phyloP scores from a whole-genome alignment of 2,329 filamentous ascomycete genomes.

The Exophiala bonariae region DNA sequence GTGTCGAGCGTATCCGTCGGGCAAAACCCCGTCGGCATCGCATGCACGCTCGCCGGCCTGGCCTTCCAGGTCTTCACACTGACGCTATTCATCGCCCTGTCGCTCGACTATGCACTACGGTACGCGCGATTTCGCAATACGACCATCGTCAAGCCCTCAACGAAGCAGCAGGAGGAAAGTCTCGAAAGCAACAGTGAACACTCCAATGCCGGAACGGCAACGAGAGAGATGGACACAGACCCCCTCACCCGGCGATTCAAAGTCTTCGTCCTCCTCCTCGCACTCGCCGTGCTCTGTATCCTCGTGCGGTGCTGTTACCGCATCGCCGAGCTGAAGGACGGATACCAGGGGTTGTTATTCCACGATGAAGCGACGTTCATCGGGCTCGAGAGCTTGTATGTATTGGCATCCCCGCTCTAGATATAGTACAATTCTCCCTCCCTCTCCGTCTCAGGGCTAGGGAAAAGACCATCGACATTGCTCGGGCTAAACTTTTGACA shows the following conservation, averaged over 20 bases:
- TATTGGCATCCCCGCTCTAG: not conserved
- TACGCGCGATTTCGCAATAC: not conserved
- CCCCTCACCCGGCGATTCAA: not conserved
- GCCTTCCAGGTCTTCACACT: conserved; percentile 43
- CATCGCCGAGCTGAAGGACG: conserved; percentile 47
- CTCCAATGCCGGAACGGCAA: not conserved
- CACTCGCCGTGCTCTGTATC: conserved; percentile 40
- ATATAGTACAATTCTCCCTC: too few species aligned
- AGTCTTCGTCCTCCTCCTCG: not conserved
- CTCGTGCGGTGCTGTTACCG: conserved; percentile 49
- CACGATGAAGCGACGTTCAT: conserved; percentile 50
- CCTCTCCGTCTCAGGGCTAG: too few species aligned
- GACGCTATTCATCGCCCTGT: conserved; percentile 20
- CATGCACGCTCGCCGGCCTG: conserved; percentile 43
- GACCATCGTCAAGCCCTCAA: too few species aligned
- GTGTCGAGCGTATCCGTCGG: conserved; percentile 35
- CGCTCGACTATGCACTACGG: conserved; percentile 11
- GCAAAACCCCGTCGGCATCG: conserved; percentile 18
- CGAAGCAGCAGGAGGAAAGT: too few species aligned
- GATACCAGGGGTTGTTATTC: conserved; percentile 45
- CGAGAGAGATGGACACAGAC: not conserved
- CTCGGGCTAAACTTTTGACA: too few species aligned
- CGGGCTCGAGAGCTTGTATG: conserved; percentile 45
- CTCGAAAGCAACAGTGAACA: not conserved
- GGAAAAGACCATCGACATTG: too few species aligned